Evolutionary conservation across 2,329 filamentous ascomycete genomes (phyloP).

Genomic region (Epicoccum nigrum): DNA sequence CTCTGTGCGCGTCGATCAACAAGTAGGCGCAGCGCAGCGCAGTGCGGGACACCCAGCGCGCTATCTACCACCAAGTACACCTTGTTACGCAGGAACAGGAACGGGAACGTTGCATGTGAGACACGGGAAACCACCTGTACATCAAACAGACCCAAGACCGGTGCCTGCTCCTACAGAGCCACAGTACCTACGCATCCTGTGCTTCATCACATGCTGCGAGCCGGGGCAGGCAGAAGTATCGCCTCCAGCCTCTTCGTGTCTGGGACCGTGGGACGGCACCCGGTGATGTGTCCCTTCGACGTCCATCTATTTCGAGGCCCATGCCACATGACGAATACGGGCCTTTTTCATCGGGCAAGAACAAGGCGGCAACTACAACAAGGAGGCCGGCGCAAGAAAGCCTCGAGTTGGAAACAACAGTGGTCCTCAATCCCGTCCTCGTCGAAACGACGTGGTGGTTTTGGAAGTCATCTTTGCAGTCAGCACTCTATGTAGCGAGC

Average conservation of each 20-base stretch:
- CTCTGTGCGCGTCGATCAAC: slow-evolving; percentile 15
- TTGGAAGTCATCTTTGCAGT: no score
- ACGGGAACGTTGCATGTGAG: no score
- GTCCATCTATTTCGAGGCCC: slow-evolving; percentile 8
- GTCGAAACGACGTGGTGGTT: no score
- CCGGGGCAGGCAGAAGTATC: slow-evolving; percentile 25
- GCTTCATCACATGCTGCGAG: slow-evolving; percentile 6
- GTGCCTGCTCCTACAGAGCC: slow-evolving; percentile 14
- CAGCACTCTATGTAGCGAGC: not conserved
- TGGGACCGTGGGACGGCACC: not conserved
- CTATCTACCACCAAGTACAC: slow-evolving; percentile 15
- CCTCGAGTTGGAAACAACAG: not conserved
- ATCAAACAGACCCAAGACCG: slow-evolving; percentile 1
- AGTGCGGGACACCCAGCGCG: slow-evolving; percentile 13
- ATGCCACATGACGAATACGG: slow-evolving; percentile 15
- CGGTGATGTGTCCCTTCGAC: slow-evolving; percentile 9
- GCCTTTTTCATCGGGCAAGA: not conserved
- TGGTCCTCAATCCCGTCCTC: no score
- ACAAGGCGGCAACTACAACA: no score
- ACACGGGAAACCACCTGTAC: slow-evolving; percentile 11
- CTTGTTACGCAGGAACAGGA: slow-evolving; percentile 31
- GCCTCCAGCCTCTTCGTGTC: slow-evolving; percentile 12
- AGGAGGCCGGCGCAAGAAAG: not conserved
- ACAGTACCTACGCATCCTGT: slow-evolving; percentile 11
- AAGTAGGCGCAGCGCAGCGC: slow-evolving; percentile 17